phyloP scores from a whole-genome alignment of 2,329 filamentous ascomycete genomes.

The Cephalotrichum gorgonifer region DNA sequence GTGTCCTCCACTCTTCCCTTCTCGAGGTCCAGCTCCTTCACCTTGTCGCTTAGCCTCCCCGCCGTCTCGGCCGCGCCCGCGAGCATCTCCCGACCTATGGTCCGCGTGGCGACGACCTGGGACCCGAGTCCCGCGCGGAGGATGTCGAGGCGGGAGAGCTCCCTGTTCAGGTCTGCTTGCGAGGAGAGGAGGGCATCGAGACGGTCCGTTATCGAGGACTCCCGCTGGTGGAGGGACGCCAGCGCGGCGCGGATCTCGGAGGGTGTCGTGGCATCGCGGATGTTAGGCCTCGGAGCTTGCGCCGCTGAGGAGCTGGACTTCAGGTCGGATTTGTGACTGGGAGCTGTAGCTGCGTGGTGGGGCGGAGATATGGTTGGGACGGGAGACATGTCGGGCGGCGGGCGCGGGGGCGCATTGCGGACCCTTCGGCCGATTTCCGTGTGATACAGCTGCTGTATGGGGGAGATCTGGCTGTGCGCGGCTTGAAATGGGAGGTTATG shows the following conservation, averaged over 20 bases:
- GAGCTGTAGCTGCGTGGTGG: slow-evolving; percentile 24
- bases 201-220: slow-evolving; percentile 61
- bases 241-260: slow-evolving; percentile 73
- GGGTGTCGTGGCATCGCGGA: slow-evolving; percentile 64
- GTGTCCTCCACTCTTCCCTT: slow-evolving; percentile 88
- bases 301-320: slow-evolving; percentile 7
- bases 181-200: slow-evolving; percentile 70
- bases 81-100: slow-evolving; percentile 85
- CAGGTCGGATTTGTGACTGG: slow-evolving; percentile 9
- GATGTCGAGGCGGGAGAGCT: slow-evolving; percentile 78
- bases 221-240: slow-evolving; percentile 62
- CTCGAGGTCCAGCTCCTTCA: slow-evolving; percentile 80
- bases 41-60: slow-evolving; percentile 72
- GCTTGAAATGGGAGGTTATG: background rate
- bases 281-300: slow-evolving; percentile 18
- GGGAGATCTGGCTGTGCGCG: background rate
- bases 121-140: slow-evolving; percentile 80
- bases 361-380: slow-evolving; percentile 20
- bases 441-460: background rate
- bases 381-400: slow-evolving; percentile 35
- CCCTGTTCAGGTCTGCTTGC: slow-evolving; percentile 77
- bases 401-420: slow-evolving; percentile 31
- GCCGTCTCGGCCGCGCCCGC: slow-evolving; percentile 78
- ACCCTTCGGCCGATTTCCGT: slow-evolving; percentile 10
- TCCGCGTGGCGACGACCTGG: slow-evolving; percentile 72